Conservation (phyloP, 2,329 filamentous ascomycete species). For the Colletotrichum truncatum region DNA sequence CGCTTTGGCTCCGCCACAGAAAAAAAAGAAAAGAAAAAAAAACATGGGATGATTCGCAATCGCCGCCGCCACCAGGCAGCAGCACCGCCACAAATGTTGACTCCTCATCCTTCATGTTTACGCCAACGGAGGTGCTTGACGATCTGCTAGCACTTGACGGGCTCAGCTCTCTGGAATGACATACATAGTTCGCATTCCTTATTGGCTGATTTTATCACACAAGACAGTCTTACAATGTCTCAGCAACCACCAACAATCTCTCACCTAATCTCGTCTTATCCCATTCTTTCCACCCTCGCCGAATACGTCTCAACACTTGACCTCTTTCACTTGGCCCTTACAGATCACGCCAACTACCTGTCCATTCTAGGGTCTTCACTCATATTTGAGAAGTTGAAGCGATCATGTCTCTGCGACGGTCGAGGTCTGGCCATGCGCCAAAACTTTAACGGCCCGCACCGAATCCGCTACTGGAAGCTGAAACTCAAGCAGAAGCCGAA, state of each 20-base stretch:
- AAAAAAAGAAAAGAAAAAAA: too few species aligned
- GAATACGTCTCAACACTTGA: slow-evolving; percentile 13
- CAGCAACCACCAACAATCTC: background rate
- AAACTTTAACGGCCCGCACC: background rate
- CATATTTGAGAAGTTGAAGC: slow-evolving; percentile 16
- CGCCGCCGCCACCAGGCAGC: background rate
- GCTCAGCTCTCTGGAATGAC: too few species aligned
- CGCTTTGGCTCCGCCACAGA: background rate
- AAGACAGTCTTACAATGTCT: background rate
- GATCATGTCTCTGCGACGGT: slow-evolving; percentile 21
- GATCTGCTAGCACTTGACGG: fast-evolving
- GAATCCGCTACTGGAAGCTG: background rate
- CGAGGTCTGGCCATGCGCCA: slow-evolving; percentile 18
- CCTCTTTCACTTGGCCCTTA: slow-evolving; percentile 14
- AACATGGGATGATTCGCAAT: background rate
- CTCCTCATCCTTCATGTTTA: background rate
- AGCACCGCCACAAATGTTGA: background rate
- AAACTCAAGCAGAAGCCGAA: background rate
- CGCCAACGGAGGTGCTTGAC: background rate
- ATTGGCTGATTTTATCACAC: too few species aligned
- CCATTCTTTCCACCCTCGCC: slow-evolving; percentile 13
- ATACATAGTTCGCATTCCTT: too few species aligned
- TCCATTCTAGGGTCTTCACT: slow-evolving; percentile 5
- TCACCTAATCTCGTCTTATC: slow-evolving; percentile 7
- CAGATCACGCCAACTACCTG: background rate